Evolutionary conservation across 345 rosid species (phyloP).

Genomic region (Murraya paniculata): DNA sequence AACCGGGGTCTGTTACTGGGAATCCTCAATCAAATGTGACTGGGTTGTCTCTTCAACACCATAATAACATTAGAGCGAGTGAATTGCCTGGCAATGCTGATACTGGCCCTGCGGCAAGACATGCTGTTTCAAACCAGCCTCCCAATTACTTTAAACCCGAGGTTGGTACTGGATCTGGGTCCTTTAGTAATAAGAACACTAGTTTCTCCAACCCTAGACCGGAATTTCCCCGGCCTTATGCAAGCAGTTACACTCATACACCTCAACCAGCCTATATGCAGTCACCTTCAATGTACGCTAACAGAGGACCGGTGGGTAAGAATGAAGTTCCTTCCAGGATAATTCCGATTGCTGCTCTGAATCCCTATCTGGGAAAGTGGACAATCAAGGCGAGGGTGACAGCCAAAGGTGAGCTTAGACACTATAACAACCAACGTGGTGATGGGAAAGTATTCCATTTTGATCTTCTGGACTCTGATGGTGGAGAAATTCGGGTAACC

Average conservation of each 20-base stretch:
- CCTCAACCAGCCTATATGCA: conserved; percentile 48
- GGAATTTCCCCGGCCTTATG: conserved; percentile 39
- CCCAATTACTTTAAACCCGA: conserved; percentile 34
- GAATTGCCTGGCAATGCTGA: conserved; percentile 28
- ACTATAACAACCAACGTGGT: conserved; percentile 72
- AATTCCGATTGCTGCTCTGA: conserved; percentile 75
- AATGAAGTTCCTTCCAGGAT: conserved; percentile 69
- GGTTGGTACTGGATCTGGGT: conserved; percentile 31
- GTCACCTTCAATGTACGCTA: conserved; percentile 54
- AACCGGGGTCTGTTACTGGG: conserved; percentile 15
- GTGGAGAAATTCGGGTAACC: conserved; percentile 93
- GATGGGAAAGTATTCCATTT: conserved; percentile 89
- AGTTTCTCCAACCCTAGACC: conserved; percentile 40
- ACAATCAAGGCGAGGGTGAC: conserved; percentile 92
- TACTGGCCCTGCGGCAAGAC: conserved; percentile 30
- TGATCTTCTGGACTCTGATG: conserved; percentile 85
- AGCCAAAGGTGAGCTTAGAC: conserved; percentile 67
- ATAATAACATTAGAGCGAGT: conserved; percentile 17
- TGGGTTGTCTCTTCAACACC: conserved; percentile 35
- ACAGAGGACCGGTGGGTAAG: conserved; percentile 69
- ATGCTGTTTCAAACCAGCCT: conserved; percentile 35
- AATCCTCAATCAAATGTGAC: conserved; percentile 26
- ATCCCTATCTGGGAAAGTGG: conserved; percentile 94
- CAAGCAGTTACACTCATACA: conserved; percentile 25
- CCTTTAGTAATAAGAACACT: conserved; percentile 29